These are phyloP conservation scores for Syzygium syzygioides DNA, from an alignment of 441 rosid genomes.

Conservation along the genomic window DNA sequence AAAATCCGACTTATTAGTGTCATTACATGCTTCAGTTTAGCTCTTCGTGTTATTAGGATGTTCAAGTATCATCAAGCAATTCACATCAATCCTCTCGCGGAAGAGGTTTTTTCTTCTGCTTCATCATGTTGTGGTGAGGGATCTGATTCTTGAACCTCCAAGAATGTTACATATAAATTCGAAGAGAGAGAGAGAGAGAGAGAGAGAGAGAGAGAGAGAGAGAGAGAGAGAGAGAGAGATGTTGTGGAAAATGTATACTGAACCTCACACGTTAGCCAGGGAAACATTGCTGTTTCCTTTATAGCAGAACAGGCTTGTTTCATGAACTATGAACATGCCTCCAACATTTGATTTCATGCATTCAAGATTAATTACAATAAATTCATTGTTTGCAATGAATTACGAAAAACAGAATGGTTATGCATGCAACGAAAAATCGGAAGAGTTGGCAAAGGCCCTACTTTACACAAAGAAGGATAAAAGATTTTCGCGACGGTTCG, in stretches of 20 bases:
- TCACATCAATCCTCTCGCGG: neutral
- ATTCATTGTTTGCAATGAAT: too few relatives aligned
- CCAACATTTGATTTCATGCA: too few relatives aligned
- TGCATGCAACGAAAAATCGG: neutral
- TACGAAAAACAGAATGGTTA: neutral
- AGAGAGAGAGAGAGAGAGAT: neutral
- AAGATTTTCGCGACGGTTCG: neutral
- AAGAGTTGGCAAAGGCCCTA: neutral
- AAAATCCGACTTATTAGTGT: slow-evolving; percentile 13
- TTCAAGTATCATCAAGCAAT: neutral
- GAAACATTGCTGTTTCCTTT: neutral
- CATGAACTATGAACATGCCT: too few relatives aligned
- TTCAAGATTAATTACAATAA: too few relatives aligned
- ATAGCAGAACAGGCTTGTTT: neutral
- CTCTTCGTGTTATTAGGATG: neutral
- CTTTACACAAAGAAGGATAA: neutral
- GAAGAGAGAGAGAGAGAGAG: neutral
- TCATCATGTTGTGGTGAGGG: neutral
- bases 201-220: neutral
- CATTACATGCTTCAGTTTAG: neutral
- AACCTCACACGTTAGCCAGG: neutral
- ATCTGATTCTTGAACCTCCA: neutral
- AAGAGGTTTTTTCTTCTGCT: neutral
- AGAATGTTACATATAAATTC: neutral
- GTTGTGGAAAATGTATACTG: neutral